Conservation (phyloP, 2,329 filamentous ascomycete species). For the Ilyonectria destructans region DNA sequence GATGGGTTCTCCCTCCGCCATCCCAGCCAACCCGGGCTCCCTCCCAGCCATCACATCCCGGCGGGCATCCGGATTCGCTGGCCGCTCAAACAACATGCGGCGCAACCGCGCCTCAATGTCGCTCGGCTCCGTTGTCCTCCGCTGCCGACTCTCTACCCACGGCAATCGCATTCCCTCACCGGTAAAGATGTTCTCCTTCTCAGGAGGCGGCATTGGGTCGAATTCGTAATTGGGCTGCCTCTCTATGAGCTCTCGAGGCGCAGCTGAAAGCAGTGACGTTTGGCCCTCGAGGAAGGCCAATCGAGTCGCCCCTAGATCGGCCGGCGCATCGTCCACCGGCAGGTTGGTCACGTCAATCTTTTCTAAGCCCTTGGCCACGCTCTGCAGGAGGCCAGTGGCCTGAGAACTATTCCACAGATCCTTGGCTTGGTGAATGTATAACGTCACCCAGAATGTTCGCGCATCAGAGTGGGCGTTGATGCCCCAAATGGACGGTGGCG, state of each 20-base stretch:
- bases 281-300: slow-evolving; percentile 86
- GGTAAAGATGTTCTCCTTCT: slow-evolving; percentile 63
- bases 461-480: slow-evolving; percentile 76
- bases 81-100: slow-evolving; percentile 48
- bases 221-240: slow-evolving; percentile 81
- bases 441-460: slow-evolving; percentile 76
- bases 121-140: slow-evolving; percentile 23
- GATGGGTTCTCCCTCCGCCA: too few relatives aligned
- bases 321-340: slow-evolving; percentile 58
- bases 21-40: too few relatives aligned
- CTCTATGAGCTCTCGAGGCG: slow-evolving; percentile 77
- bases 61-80: slow-evolving; percentile 28
- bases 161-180: slow-evolving; percentile 42
- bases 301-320: slow-evolving; percentile 73
- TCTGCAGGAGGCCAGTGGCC: slow-evolving; percentile 77
- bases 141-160: slow-evolving; percentile 32
- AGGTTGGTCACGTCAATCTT: slow-evolving; percentile 60
- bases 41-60: not conserved
- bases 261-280: slow-evolving; percentile 77
- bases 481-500: slow-evolving; percentile 89
- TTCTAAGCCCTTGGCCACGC: slow-evolving; percentile 73
- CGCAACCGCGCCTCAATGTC: slow-evolving; percentile 51
- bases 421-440: slow-evolving; percentile 84
- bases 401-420: slow-evolving; percentile 90
- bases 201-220: slow-evolving; percentile 84